Evolutionary conservation across 768 basidiomycete species (phyloP).

Genomic region (Coprinopsis strossmayeri): DNA sequence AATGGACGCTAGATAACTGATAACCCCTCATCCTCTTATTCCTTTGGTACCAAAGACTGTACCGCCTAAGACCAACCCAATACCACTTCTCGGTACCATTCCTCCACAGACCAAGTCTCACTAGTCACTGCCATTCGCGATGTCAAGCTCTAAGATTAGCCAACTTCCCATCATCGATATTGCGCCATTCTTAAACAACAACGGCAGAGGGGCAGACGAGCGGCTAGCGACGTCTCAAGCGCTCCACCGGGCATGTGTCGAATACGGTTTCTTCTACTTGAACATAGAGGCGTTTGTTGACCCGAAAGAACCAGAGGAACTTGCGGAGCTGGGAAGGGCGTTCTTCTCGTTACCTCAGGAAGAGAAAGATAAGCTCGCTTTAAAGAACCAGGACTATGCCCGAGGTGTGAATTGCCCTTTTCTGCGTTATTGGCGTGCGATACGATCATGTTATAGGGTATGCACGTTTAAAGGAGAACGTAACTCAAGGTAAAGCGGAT

Average conservation of each 20-base stretch:
- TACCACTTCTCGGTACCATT: too few relatives aligned
- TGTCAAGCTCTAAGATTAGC: conserved; percentile 6
- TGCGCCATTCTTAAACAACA: conserved; percentile 48
- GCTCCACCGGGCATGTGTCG: conserved; percentile 66
- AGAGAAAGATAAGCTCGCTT: conserved; percentile 72
- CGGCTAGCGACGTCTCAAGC: conserved; percentile 44
- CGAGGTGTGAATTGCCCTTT: conserved; percentile 59
- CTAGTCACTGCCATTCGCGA: background rate
- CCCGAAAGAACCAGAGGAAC: conserved; percentile 53
- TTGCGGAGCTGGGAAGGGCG: conserved; percentile 54
- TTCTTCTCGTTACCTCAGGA: conserved; percentile 71
- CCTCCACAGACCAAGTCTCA: too few relatives aligned
- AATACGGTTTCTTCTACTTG: conserved; percentile 89
- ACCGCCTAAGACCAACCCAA: too few relatives aligned
- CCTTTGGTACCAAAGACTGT: too few relatives aligned
- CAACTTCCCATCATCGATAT: conserved; percentile 69
- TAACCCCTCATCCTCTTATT: too few relatives aligned
- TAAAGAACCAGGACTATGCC: conserved; percentile 65
- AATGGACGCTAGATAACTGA: too few relatives aligned
- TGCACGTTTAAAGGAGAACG: conserved; percentile 72
- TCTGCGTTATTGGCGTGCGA: too few relatives aligned
- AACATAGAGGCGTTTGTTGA: conserved; percentile 58
- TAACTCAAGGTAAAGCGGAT: conserved; percentile 80
- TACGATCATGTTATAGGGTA: too few relatives aligned
- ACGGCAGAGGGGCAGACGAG: conserved; percentile 26